A percentile compares a stretch with the other conserved stretches of the same genome.
These are phyloP conservation scores for Boletus vinaceobasis DNA, from an alignment of 768 basidiomycete species.

Conservation along the genomic window DNA sequence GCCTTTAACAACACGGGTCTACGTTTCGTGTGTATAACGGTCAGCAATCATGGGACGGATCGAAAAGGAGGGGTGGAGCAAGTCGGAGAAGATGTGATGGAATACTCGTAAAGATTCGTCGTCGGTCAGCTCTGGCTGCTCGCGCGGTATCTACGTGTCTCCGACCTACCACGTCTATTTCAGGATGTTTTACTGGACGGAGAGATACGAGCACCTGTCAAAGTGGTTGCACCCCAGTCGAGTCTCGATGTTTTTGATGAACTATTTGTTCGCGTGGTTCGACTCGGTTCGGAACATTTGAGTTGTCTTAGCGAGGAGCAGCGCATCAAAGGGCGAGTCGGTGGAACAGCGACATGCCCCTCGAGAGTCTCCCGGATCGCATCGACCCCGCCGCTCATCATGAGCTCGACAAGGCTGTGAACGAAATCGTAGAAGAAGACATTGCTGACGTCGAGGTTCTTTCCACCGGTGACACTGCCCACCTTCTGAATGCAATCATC, in stretches of 20 bases:
- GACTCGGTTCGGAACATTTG: slow-evolving; percentile 33
- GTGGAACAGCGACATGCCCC: not conserved
- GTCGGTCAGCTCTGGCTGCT: slow-evolving; percentile 71
- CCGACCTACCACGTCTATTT: slow-evolving; percentile 56
- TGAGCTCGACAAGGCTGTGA: not conserved
- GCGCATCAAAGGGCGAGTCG: not conserved
- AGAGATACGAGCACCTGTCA: slow-evolving; percentile 45
- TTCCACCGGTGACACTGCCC: too few relatives aligned
- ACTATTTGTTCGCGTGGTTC: slow-evolving; percentile 81
- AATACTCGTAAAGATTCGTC: slow-evolving; percentile 70
- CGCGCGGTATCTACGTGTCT: slow-evolving; percentile 74
- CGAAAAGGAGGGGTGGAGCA: too few relatives aligned
- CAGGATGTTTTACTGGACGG: not conserved
- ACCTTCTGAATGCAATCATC: not conserved
- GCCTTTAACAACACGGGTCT: too few relatives aligned
- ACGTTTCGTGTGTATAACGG: too few relatives aligned
- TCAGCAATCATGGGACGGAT: too few relatives aligned
- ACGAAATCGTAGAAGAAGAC: not conserved
- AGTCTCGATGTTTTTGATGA: slow-evolving; percentile 76
- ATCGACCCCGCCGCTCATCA: not conserved
- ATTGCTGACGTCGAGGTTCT: too few relatives aligned
- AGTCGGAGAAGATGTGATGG: too few relatives aligned
- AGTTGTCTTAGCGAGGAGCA: not conserved
- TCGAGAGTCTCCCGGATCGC: not conserved
- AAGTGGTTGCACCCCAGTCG: slow-evolving; percentile 82